Base-by-base conservation (phyloP, 2,329 filamentous ascomycete species). In the Fusarium decemcellulare region DNA sequence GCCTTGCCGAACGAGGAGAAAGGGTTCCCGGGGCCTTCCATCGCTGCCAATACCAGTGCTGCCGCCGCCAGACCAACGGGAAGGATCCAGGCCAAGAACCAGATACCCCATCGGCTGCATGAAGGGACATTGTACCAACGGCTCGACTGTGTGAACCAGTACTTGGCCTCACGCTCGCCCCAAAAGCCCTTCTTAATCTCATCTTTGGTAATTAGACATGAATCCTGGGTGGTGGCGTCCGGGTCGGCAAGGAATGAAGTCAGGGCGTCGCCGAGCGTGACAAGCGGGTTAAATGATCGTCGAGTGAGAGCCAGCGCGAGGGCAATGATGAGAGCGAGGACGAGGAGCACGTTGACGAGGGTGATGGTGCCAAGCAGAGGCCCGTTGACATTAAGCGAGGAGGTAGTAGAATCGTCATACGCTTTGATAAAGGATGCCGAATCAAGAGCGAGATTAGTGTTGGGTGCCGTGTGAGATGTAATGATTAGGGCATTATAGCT, bases 401-500 rank as follows among this genome's bases (percentile, higher is more conserved):
- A 64, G 8, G 23, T 23, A 1, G 50, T 55, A 8, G 59, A 57
- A 10, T 66, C 68, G 18, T 54, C 47, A 7, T 59, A 32, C 11
- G 63, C 30, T 56, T 72, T 57, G 54, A 69, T 29, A 32, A 67
- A 69, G 1, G 67, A 62, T 43, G 64, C 58, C 61, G 67, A 64
- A 34, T 67, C 67, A 12, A 69, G 51, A 6, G 61, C 62, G 39
- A 72, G 61, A 43, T 62, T 52, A 39, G 62, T 54, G 34, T 78
- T 34, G 2, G 47, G 47, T 16, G 47, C 47, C 34, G 47, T 76
- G 47, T 80, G 78, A 11, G 81, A 81, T 62, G 80, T 81, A 62
- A 82, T 84, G 48, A 87, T 80, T 77, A 86, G 73, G 63, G 84
- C 79, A 83, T 87, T 86, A 82, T 86, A 87, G 73, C 85, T 86